A percentile compares a stretch with the other conserved stretches of the same genome.
These are phyloP conservation scores for Begonia peltatifolia DNA, from an alignment of 306 rosid species.

Conservation along the genomic window DNA sequence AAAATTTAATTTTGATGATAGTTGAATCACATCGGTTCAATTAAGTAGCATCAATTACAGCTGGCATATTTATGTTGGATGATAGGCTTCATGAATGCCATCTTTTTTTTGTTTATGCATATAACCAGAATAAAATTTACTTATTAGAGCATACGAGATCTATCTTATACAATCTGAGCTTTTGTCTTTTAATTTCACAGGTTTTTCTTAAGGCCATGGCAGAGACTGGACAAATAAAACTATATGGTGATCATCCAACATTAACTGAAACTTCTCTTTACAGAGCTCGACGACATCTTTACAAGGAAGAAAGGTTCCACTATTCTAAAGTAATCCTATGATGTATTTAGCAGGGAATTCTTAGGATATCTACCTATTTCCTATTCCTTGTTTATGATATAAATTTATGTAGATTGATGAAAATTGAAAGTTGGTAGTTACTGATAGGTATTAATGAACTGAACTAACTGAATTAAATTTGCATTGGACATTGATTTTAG, in stretches of 20 bases:
- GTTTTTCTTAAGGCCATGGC: constrained; percentile 99
- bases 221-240: constrained; percentile 78
- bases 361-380: too few species aligned
- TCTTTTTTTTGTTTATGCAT: neutral
- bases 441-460: neutral
- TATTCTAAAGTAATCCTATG: constrained; percentile 1
- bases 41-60: too few species aligned
- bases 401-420: constrained; percentile 3
- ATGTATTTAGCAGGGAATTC: too few species aligned
- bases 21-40: too few species aligned
- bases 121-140: neutral
- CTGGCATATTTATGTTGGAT: neutral
- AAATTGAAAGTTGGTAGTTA: constrained; percentile 3
- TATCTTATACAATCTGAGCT: constrained; percentile 6
- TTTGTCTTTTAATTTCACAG: constrained; percentile 23
- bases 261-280: constrained; percentile 81
- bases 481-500: neutral
- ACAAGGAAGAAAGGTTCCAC: constrained; percentile 82
- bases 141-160: neutral
- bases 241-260: constrained; percentile 78
- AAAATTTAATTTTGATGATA: too few species aligned
- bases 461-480: too few species aligned
- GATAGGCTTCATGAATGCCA: neutral
- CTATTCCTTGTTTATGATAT: too few species aligned
- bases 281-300: constrained; percentile 87